Evolutionary conservation across 2,329 filamentous ascomycete genomes (phyloP).

Genomic region (Phialocephala sp.): DNA sequence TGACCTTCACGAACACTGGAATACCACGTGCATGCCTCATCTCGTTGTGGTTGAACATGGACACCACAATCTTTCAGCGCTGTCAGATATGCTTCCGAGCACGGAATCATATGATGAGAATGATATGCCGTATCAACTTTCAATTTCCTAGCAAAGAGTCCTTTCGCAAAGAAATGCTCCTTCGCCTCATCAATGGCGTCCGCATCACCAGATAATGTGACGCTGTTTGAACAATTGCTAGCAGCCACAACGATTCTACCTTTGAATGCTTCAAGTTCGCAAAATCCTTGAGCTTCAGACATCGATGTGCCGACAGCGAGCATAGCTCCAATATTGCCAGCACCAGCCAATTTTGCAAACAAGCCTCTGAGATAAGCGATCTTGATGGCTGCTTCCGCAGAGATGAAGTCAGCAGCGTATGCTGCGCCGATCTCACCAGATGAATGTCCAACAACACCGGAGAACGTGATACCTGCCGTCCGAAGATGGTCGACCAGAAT

Average conservation of each 20-base stretch:
- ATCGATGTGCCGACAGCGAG: conserved; percentile 34
- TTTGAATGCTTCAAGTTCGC: conserved; percentile 1
- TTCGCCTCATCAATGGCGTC: conserved; percentile 29
- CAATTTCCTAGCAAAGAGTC: conserved; percentile 30
- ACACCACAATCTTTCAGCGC: conserved; percentile 22
- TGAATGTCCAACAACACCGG: conserved; percentile 51
- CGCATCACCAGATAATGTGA: conserved; percentile 40
- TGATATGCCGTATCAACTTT: conserved; percentile 40
- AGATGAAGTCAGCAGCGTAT: conserved; percentile 47
- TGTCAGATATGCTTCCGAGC: conserved; percentile 26
- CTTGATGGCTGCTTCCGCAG: conserved; percentile 44
- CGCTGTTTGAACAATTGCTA: conserved; percentile 35
- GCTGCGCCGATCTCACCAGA: conserved; percentile 56
- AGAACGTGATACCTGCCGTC: conserved; percentile 47
- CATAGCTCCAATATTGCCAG: conserved; percentile 35
- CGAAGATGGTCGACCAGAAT: conserved; percentile 49
- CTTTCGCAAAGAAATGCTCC: conserved; percentile 17
- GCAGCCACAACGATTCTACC: conserved; percentile 42
- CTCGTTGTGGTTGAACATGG: conserved; percentile 13
- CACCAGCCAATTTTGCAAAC: conserved; percentile 24
- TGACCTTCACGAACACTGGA: conserved; percentile 1
- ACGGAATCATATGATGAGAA: conserved; percentile 35
- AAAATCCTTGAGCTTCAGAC: conserved; percentile 31
- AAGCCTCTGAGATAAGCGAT: conserved; percentile 51
- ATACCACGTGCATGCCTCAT: conserved; percentile 9